Evolutionary conservation across 169 alveolate genomes (phyloP).

Genomic region (Plasmodium sp.): DNA sequence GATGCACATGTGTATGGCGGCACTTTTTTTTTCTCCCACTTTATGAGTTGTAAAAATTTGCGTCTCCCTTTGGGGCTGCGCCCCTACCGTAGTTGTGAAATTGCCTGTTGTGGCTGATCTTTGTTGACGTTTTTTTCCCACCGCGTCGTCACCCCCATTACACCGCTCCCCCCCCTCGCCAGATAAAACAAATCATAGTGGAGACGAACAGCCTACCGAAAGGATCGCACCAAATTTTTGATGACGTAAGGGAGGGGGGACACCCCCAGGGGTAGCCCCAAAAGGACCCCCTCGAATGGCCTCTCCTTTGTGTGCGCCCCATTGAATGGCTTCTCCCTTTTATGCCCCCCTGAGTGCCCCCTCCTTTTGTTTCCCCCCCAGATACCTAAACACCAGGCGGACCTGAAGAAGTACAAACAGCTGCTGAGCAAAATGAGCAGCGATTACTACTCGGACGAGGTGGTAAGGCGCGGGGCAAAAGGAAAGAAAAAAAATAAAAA

Average conservation of each 20-base stretch:
- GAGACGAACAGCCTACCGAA: conserved; percentile 67
- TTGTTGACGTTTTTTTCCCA: background rate
- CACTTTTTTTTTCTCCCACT: background rate
- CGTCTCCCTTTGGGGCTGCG: background rate
- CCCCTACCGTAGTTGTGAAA: background rate
- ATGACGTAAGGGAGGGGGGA: conserved; percentile 25
- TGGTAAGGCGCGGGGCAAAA: background rate
- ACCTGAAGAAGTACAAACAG: conserved; percentile 43
- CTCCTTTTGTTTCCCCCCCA: background rate
- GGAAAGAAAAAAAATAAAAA: background rate
- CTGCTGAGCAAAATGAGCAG: conserved; percentile 49
- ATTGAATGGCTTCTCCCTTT: background rate
- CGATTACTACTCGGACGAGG: conserved; percentile 54
- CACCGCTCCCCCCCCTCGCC: background rate
- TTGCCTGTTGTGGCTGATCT: background rate
- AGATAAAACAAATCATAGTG: conserved; percentile 59
- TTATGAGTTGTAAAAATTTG: background rate
- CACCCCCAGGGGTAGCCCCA: background rate
- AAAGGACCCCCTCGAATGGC: background rate
- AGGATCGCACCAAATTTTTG: conserved; percentile 61
- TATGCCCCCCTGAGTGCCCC: background rate
- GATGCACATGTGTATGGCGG: background rate
- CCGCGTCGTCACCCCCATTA: background rate
- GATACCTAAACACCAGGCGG: conserved; percentile 42
- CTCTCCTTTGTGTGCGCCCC: background rate